Evolutionary conservation across 2,329 filamentous ascomycete species (phyloP), one percentile per base, ranked within the genome.

Genomic region (Curvularia verruculosa): DNA sequence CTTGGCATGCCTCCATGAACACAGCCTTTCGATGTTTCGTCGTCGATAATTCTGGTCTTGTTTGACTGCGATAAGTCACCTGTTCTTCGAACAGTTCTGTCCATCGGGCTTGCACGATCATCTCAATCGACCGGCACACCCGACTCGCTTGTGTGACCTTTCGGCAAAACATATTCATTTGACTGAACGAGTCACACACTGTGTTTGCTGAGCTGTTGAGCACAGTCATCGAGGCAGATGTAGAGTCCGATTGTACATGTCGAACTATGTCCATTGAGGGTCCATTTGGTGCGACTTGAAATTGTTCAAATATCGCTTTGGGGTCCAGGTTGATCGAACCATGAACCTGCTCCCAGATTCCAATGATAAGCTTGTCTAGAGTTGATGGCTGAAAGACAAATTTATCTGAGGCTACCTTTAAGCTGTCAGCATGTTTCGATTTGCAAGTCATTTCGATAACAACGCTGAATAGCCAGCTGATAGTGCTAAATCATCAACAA

Each of bases 51-150:
- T 75, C 68, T 9, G 79, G 76, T 21, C 76, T 73, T 3, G 75
- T 73, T n/a, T 74, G 64, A 15, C 70, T 71, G 15, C 81, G 74
- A 18, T 76, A 71, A 13, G 77, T 76, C 8, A 83, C 79, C 54
- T 83, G 80, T 2, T 81, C 78, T 52, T 84, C 80, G 60, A 84
- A 85, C 31, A 82, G 79, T 63, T 85, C 82, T 2, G 83, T 75
- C 84, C 84, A 86, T 28, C 82, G 80, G 4, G 83, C 82, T 63
- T 85, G 83, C 2, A 85, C 81, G 23, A 85, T 83, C 55, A 85
- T 83, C 66, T 85, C 83, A n/a, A 85, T 74, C 0, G 83, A 83
- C n/a, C 83, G 76, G 52, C 80, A 84, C 1, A 83, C 81, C 13
- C 82, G 79, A 62, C 81, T 83, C n/a, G 82, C 77, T 53, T 80